Percentiles rank a stretch among this genome's conserved stretches.
phyloP scores from a whole-genome alignment of 2,329 filamentous ascomycete genomes.

The Colletotrichum agaves region DNA sequence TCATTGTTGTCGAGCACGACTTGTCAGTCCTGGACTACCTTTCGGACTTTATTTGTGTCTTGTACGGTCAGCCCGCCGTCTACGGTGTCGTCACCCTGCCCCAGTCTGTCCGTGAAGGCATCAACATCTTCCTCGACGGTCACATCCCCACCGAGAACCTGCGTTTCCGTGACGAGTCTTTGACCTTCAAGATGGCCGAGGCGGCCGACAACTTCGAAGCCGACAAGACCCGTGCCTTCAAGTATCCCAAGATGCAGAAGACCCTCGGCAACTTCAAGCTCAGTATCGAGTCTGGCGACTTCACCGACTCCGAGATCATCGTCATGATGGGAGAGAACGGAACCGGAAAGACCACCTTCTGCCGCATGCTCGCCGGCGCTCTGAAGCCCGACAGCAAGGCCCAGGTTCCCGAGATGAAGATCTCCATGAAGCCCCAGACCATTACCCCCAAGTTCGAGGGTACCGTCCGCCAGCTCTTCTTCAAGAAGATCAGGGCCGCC shows the following conservation, averaged over 20 bases:
- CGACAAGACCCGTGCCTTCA: slow-evolving; percentile 86
- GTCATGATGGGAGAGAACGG: slow-evolving; percentile 99
- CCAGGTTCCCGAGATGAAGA: slow-evolving; percentile 91
- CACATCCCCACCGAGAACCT: slow-evolving; percentile 98
- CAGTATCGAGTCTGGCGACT: slow-evolving; percentile 81
- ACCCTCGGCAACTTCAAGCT: slow-evolving; percentile 90
- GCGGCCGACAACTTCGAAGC: slow-evolving; percentile 87
- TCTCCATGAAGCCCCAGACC: slow-evolving; percentile 99
- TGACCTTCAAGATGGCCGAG: slow-evolving; percentile 95
- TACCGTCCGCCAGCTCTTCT: slow-evolving; percentile 96
- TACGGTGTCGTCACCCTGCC: slow-evolving; percentile 98
- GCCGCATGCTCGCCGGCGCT: slow-evolving; percentile 91
- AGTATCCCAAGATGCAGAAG: slow-evolving; percentile 92
- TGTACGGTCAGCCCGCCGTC: slow-evolving; percentile 94
- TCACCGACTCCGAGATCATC: slow-evolving; percentile 98
- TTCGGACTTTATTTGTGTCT: slow-evolving; percentile 96
- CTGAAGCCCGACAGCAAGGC: slow-evolving; percentile 86
- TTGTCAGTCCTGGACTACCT: slow-evolving; percentile 98
- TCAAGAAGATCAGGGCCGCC: slow-evolving; percentile 98
- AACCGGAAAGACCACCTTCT: slow-evolving; percentile 99
- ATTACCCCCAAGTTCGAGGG: slow-evolving; percentile 98
- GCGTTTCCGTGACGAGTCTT: slow-evolving; percentile 95
- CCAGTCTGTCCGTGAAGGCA: slow-evolving; percentile 95
- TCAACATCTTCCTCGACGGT: slow-evolving; percentile 99
- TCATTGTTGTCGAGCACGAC: slow-evolving; percentile 99